Base-by-base conservation (phyloP, 306 rosid genomes). In the Inga oerstediana region DNA sequence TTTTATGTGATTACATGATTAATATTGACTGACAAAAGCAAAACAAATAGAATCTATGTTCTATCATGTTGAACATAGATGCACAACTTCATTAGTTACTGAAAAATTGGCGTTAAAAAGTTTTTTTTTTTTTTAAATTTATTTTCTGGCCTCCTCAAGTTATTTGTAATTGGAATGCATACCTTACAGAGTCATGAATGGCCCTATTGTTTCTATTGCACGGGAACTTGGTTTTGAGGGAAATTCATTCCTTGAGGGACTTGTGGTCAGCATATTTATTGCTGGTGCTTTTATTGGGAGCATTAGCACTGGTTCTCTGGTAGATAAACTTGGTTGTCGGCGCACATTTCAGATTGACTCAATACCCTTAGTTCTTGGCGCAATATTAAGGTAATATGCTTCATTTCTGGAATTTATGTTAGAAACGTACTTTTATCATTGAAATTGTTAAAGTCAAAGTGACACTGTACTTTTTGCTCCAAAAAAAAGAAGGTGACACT, bases 201-300 rank as follows among this genome's bases (percentile, higher is more conserved):
- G 98, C 72, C 98, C 97, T 43, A 91, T 93, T 81, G 90, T 93
- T 73, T 89, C 97, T 79, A 82, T 94, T 79, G 97, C 97, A 32
- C 91, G 88, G 13, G 98, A 94, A 64, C 98, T 94, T 43, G 97
- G 97, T 79, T 94, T 93, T 85, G 92, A 88, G 66, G 97, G 98
- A 72, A 91, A 94, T 76, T 77, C 97, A 34, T 88, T 91, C 48
- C 79, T 91, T 64, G 97, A 94, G 89, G 97, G 98, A 45, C 93
- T 94, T 66, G 97, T 93, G 59, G 97, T 91, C 77, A 94, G 98
- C 82, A 94, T 94, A 46, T 93, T 93, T 87, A 93, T 93, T 77
- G 97, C 84, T 72, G 98, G 97, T 46, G 97, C 97, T 68, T 94
- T 94, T 87, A 72, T 93, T 78, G 98, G 98, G 82, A 94, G 98